Evolutionary conservation across 1,284 basidiomycete genomes (phyloP).

Genomic region (Clitocybe nebularis): DNA sequence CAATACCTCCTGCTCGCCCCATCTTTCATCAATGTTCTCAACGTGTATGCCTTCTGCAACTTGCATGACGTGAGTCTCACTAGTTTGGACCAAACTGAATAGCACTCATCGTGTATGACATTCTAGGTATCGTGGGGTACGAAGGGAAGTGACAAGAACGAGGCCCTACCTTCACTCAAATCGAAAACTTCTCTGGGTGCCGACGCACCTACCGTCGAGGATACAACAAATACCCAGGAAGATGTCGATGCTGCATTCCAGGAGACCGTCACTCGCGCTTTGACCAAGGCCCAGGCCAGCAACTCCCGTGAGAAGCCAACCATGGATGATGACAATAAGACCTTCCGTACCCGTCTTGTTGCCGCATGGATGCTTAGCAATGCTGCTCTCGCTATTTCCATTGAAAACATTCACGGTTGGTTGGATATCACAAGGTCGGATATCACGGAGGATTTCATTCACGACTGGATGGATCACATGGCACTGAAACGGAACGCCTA

Average conservation of each 20-base stretch:
- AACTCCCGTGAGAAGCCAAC: slow-evolving; percentile 66
- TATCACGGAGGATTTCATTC: slow-evolving; percentile 25
- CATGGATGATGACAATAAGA: slow-evolving; percentile 78
- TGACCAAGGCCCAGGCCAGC: slow-evolving; percentile 62
- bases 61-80: slow-evolving; percentile 59
- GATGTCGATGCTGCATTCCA: slow-evolving; percentile 83
- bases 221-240: slow-evolving; percentile 64
- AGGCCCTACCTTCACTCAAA: slow-evolving; percentile 75
- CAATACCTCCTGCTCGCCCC: slow-evolving; percentile 79
- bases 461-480: slow-evolving; percentile 38
- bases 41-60: slow-evolving; percentile 87
- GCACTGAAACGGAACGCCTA: slow-evolving; percentile 59
- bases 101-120: no score
- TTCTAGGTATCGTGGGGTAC: slow-evolving; percentile 74
- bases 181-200: slow-evolving; percentile 66
- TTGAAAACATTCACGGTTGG: slow-evolving; percentile 73
- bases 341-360: slow-evolving; percentile 78
- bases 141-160: slow-evolving; percentile 85
- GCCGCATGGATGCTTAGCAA: slow-evolving; percentile 75
- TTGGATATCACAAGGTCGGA: slow-evolving; percentile 34
- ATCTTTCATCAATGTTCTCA: slow-evolving; percentile 80
- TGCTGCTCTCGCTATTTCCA: slow-evolving; percentile 61
- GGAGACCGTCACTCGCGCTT: slow-evolving; percentile 78
- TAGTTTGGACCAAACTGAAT: neutral
- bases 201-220: slow-evolving; percentile 68